Evolutionary conservation across 176 grass and related monocot species (phyloP), one percentile per base, ranked within the genome.

Genomic region (Alopecurus myosuroides): DNA sequence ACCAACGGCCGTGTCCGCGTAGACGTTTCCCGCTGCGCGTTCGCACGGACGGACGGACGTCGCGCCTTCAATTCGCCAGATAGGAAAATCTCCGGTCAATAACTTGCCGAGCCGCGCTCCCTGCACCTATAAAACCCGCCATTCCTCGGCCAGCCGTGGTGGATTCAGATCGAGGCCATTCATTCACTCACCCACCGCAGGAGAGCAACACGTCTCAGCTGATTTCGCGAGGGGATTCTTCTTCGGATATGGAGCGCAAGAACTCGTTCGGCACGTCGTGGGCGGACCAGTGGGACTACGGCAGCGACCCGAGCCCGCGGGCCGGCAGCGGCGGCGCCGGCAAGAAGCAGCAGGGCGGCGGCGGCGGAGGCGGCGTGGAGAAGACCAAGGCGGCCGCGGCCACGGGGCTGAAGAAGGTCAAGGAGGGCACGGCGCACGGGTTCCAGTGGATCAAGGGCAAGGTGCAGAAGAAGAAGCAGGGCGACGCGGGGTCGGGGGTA

Each of bases 241-340:
- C 13, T 63, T 18, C 18, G 2, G 60, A 33, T 12, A 95, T 95
- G 93, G 77, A 98, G 85, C 82, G 92, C 7, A 88, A 61, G 74
- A 87, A 84, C 86, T 94, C 88, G 51, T 85, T 87, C 51, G 93
- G 96, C 26, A 48, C 90, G 71, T 94, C 96, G 46, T 98, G 95
- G 95, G 95, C 95, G 29, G 95, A 98, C 86, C 95, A 98, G 93
- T 98, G 95, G 92, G 95, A 94, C 71, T 90, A 86, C 79, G 80
- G 90, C 83, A 41, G 88, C 83, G 85, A 97, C 83, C 76, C 62
- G 25, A 82, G 46, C 65, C 77, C 86, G 12, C 61, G 15, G 5
- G 70, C 63, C 7, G 56, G 8, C 41, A 18, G 48, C 13, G 68
- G 34, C 23, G 33, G 9, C 33, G 53, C 41, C 65, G 81, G 79